Evolutionary conservation across 2,329 filamentous ascomycete species (phyloP).

Genomic region (Allantophomopsis lycopodina): DNA sequence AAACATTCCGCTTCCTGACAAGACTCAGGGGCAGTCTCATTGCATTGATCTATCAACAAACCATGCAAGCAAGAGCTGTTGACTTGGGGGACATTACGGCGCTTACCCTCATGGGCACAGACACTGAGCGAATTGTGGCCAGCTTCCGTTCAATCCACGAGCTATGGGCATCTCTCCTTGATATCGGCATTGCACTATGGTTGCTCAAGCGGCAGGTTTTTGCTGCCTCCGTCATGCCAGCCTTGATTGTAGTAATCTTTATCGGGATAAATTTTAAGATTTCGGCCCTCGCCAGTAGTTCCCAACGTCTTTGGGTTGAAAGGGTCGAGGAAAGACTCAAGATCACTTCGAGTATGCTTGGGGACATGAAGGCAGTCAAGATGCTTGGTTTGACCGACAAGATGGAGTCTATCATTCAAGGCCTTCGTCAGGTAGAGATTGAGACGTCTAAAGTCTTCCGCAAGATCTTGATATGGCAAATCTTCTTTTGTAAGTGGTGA

Average conservation of each 20-base stretch:
- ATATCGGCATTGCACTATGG: conserved; percentile 20
- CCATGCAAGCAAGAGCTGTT: conserved; percentile 5
- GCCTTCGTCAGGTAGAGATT: conserved; percentile 14
- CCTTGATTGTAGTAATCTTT: conserved; percentile 4
- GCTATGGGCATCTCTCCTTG: conserved; percentile 21
- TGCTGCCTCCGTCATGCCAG: conserved; percentile 5
- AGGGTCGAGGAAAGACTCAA: conserved; percentile 14
- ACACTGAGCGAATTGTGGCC: conserved; percentile 21
- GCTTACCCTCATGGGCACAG: conserved; percentile 29
- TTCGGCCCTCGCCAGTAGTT: not conserved
- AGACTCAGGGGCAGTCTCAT: conserved; percentile 7
- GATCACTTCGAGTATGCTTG: conserved; percentile 12
- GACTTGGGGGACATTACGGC: conserved; percentile 20
- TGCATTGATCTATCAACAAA: conserved; percentile 9
- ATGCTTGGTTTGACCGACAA: conserved; percentile 17
- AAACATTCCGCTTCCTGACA: conserved; percentile 5
- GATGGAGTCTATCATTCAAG: conserved; percentile 17
- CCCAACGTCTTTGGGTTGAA: conserved; percentile 9
- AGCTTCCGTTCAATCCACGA: conserved; percentile 16
- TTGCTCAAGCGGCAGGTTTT: conserved; percentile 20
- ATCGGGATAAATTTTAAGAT: not conserved
- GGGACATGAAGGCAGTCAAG: conserved; percentile 14
- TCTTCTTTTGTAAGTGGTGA: conserved; percentile 2
- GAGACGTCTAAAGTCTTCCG: conserved; percentile 1
- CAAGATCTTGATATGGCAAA: conserved; percentile 1